Evolutionary conservation across 305 asterid species (phyloP).

Genomic region (Fraxinus sp.): DNA sequence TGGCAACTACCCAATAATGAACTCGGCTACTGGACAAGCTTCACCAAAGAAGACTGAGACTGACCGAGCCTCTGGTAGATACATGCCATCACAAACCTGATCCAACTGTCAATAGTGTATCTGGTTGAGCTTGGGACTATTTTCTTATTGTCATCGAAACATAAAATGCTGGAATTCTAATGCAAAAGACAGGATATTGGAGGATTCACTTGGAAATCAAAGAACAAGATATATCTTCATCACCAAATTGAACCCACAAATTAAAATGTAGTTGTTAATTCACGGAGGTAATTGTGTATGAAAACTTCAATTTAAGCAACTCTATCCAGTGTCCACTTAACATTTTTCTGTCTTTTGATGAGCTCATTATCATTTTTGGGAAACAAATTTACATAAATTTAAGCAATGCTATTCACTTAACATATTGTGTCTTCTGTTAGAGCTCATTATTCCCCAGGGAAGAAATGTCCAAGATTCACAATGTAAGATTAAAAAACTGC

Average conservation of each 20-base stretch:
- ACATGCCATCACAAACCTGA: neutral
- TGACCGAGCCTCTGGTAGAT: neutral
- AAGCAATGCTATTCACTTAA: neutral
- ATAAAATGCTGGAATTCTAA: constrained; percentile 1
- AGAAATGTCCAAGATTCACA: neutral
- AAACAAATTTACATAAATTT: neutral
- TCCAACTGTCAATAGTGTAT: neutral
- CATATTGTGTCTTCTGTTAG: neutral
- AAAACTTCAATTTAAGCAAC: neutral
- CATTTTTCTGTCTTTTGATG: neutral
- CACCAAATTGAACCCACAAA: neutral
- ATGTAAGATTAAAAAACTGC: neutral
- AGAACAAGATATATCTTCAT: neutral
- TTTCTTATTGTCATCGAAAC: neutral
- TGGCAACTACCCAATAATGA: neutral
- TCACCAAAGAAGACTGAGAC: neutral
- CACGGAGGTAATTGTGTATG: neutral
- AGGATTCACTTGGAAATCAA: neutral
- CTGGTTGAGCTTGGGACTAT: neutral
- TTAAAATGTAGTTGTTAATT: neutral
- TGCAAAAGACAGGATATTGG: neutral
- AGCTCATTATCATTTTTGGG: neutral
- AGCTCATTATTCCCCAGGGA: neutral
- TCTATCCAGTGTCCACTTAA: neutral
- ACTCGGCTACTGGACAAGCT: neutral